phyloP scores from a whole-genome alignment of 768 basidiomycete genomes.

The Pisolithus orientalis region DNA sequence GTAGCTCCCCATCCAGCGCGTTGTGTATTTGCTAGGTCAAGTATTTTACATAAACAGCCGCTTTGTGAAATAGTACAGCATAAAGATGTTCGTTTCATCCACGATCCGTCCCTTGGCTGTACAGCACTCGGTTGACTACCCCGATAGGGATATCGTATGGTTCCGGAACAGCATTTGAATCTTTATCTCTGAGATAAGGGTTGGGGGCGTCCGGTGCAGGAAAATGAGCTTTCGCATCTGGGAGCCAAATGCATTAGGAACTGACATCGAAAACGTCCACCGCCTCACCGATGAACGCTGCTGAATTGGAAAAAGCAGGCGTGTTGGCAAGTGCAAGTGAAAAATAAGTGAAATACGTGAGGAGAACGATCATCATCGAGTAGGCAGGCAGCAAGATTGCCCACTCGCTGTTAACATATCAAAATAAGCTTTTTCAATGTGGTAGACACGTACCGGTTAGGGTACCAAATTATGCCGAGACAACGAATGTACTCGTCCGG shows the following conservation, averaged over 20 bases:
- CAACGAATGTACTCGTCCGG: constrained; percentile 64
- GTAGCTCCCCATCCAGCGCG: too few relatives aligned
- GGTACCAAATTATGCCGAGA: constrained; percentile 79
- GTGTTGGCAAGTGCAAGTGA: constrained; percentile 67
- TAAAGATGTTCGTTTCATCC: not conserved
- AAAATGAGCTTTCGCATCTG: constrained; percentile 55
- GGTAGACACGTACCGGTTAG: constrained; percentile 57
- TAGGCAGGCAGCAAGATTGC: constrained; percentile 76
- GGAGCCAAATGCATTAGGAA: constrained; percentile 7
- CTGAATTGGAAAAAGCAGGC: constrained; percentile 61
- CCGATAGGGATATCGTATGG: constrained; percentile 81
- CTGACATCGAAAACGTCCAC: constrained; percentile 6
- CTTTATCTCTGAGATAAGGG: constrained; percentile 46
- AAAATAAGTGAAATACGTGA: constrained; percentile 74
- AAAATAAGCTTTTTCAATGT: constrained; percentile 1
- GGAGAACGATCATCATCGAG: constrained; percentile 59
- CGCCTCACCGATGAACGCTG: constrained; percentile 57
- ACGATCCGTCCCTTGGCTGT: constrained; percentile 25
- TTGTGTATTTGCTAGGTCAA: not conserved
- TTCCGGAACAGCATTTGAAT: constrained; percentile 47
- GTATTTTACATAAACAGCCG: not conserved
- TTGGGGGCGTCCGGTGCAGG: constrained; percentile 31
- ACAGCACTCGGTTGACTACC: constrained; percentile 70
- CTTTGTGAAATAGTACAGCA: not conserved
- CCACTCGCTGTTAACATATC: constrained; percentile 63